Conservation (phyloP, 306 rosid species). For the Citrullus amarus region DNA sequence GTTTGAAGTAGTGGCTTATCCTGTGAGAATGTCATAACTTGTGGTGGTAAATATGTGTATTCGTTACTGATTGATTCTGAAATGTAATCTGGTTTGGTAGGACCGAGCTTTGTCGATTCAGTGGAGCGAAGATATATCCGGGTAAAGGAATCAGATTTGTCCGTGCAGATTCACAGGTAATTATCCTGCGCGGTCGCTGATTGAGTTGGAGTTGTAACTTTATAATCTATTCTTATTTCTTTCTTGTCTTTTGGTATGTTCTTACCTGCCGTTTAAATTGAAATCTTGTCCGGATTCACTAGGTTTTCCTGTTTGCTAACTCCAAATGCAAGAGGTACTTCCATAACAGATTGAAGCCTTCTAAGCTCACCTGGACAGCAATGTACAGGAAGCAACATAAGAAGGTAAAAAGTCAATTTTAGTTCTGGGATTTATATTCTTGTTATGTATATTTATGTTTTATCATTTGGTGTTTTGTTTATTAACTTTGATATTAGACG, state of each 20-base stretch:
- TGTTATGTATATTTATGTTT: not conserved
- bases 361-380: slow-evolving; percentile 71
- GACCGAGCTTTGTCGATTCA: slow-evolving; percentile 55
- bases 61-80: not conserved
- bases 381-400: slow-evolving; percentile 67
- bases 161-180: slow-evolving; percentile 53
- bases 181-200: not conserved
- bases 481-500: not conserved
- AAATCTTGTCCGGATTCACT: not conserved
- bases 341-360: slow-evolving; percentile 57
- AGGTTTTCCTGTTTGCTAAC: slow-evolving; percentile 56
- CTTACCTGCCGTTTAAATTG: not conserved
- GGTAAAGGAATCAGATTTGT: slow-evolving; percentile 52
- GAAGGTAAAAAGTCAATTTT: slow-evolving; percentile 22
- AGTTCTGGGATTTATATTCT: not conserved
- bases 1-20: not conserved
- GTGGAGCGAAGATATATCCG: slow-evolving; percentile 55
- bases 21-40: not conserved
- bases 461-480: not conserved
- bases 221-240: not conserved
- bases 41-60: not conserved
- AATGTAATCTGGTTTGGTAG: slow-evolving; percentile 13
- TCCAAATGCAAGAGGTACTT: slow-evolving; percentile 57
- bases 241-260: not conserved
- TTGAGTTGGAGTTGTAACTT: not conserved